Percentiles rank a stretch among this genome's conserved stretches.
phyloP scores from a whole-genome alignment of 257 asterid genomes.

The Ilex asprella region DNA sequence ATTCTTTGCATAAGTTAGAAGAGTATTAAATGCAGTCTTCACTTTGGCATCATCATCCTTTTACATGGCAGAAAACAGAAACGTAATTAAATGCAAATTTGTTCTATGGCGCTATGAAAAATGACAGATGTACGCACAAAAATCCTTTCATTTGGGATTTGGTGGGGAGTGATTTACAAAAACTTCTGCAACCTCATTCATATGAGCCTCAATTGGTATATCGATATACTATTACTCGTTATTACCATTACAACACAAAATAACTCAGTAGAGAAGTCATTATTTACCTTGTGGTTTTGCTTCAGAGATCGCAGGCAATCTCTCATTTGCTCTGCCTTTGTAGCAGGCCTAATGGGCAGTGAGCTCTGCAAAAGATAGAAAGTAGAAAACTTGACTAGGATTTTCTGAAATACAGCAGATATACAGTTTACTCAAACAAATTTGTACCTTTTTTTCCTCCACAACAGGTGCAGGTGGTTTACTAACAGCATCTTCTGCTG shows the following conservation, averaged over 20 bases:
- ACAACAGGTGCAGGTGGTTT: slow-evolving; percentile 75
- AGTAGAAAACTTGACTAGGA: slow-evolving; percentile 8
- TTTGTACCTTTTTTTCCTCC: slow-evolving; percentile 76
- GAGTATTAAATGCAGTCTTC: slow-evolving; percentile 90
- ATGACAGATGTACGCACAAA: not conserved
- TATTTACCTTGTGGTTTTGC: slow-evolving; percentile 71
- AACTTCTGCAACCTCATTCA: no score
- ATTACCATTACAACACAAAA: slow-evolving; percentile 8
- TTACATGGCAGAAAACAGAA: slow-evolving; percentile 17
- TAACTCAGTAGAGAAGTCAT: slow-evolving; percentile 6
- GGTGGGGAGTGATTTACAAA: no score
- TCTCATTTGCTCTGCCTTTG: slow-evolving; percentile 91
- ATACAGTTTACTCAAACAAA: slow-evolving; percentile 3
- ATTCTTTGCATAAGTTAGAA: slow-evolving; percentile 76
- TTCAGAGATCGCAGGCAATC: slow-evolving; percentile 86
- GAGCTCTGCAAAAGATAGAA: slow-evolving; percentile 55
- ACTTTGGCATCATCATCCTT: slow-evolving; percentile 89
- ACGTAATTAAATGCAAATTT: slow-evolving; percentile 6
- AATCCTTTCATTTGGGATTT: not conserved
- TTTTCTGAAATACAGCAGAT: slow-evolving; percentile 9
- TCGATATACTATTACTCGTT: no score
- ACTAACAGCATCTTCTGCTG: slow-evolving; percentile 65
- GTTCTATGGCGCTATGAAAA: not conserved
- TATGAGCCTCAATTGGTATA: no score
- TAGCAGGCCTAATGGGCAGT: slow-evolving; percentile 83